These are phyloP conservation scores for Haplosporangium gracile DNA, from an alignment of 192 early-diverging fungal genomes.

Conservation along the genomic window DNA sequence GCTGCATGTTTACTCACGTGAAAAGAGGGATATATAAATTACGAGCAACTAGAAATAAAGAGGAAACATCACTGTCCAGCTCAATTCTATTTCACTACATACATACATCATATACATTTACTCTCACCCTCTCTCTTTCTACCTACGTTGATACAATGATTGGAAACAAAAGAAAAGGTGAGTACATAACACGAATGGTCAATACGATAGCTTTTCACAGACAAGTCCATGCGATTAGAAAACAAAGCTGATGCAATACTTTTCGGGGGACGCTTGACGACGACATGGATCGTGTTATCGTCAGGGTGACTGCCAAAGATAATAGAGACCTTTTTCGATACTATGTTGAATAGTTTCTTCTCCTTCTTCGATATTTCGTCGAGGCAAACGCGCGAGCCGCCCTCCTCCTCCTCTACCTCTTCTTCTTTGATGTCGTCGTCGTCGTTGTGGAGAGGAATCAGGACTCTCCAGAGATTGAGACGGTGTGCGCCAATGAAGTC, in stretches of 20 bases:
- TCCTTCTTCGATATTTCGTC: neutral
- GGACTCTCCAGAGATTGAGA: conserved; percentile 5
- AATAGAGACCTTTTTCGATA: neutral
- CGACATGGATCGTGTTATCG: conserved; percentile 1
- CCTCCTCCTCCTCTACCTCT: neutral
- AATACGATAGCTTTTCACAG: conserved; percentile 6
- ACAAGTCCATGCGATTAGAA: neutral
- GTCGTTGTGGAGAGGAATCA: neutral
- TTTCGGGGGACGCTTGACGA: conserved; percentile 2
- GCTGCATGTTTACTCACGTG: no score
- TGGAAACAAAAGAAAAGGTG: conserved; percentile 1
- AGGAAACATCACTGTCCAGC: no score
- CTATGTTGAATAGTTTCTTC: neutral
- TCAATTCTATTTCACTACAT: no score
- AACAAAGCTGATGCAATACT: conserved; percentile 11
- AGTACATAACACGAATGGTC: neutral
- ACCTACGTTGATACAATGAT: no score
- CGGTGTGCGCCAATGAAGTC: neutral
- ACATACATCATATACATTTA: no score
- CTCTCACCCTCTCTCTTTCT: no score
- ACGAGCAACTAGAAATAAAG: neutral
- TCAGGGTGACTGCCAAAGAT: neutral
- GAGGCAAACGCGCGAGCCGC: neutral
- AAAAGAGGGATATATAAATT: no score
- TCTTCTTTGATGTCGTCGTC: no score